Conservation (phyloP, 2,329 filamentous ascomycete genomes). For the Ambrosiella cleistominuta region DNA sequence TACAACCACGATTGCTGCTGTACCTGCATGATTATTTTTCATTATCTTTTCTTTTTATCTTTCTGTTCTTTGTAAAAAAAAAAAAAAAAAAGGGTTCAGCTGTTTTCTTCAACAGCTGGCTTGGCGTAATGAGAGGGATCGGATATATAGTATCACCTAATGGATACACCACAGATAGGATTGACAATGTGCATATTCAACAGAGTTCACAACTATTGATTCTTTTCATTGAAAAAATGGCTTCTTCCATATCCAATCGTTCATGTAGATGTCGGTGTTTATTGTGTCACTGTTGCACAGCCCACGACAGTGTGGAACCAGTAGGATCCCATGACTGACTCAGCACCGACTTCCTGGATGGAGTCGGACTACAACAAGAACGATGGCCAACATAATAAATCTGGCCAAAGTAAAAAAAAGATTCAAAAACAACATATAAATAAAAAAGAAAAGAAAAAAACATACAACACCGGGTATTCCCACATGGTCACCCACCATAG, state of each 20-base stretch:
- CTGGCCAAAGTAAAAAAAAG: neutral
- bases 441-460: too few relatives aligned
- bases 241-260: neutral
- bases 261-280: neutral
- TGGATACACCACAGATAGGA: neutral
- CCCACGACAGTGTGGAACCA: neutral
- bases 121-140: neutral
- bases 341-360: neutral
- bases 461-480: too few relatives aligned
- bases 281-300: neutral
- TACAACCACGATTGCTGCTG: neutral
- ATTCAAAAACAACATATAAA: too few relatives aligned
- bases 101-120: neutral
- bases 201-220: conserved; percentile 3
- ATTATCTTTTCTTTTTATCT: neutral
- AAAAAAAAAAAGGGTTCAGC: neutral
- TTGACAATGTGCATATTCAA: neutral
- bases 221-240: neutral
- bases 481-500: too few relatives aligned
- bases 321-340: neutral
- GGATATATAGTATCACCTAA: neutral
- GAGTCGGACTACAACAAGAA: neutral
- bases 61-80: neutral
- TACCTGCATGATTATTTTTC: neutral
- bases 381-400: neutral